A percentile compares a stretch with the other conserved stretches of the same genome.
Conservation (phyloP, 169 alveolate genomes). For the Eimeria praecox region DNA sequence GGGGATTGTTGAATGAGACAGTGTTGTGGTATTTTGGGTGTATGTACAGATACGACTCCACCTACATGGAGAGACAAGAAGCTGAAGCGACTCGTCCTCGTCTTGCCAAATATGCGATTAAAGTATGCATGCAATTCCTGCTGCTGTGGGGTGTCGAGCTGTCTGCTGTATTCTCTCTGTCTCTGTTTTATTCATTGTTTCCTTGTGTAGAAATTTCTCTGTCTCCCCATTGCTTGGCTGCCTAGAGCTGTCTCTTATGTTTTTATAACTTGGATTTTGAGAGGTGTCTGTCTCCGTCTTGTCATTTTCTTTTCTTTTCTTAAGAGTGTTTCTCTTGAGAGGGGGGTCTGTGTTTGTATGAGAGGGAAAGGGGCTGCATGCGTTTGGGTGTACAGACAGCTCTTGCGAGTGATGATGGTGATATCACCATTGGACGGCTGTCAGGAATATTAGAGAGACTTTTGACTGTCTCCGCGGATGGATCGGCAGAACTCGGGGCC, state of each 20-base stretch:
- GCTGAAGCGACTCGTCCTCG: constrained; percentile 64
- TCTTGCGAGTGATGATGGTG: constrained; percentile 14
- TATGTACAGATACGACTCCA: constrained; percentile 16
- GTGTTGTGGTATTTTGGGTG: neutral
- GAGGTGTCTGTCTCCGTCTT: neutral
- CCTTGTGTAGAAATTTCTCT: neutral
- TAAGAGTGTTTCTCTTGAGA: neutral
- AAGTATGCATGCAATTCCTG: neutral
- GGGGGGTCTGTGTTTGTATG: neutral
- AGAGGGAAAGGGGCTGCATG: neutral
- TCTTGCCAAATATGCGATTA: constrained; percentile 45
- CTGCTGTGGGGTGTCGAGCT: too few relatives aligned
- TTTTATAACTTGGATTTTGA: neutral
- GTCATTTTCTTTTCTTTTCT: too few relatives aligned
- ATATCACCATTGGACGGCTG: neutral
- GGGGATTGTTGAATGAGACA: neutral
- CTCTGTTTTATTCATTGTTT: neutral
- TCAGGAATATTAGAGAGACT: neutral
- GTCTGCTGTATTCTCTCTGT: neutral
- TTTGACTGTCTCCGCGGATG: constrained; percentile 3
- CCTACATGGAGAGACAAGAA: constrained; percentile 60
- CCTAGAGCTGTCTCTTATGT: neutral
- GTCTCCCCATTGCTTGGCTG: neutral
- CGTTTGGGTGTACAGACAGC: neutral
- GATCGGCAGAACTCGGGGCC: constrained; percentile 22